Base-by-base conservation (phyloP, 2,329 filamentous ascomycete species). In the Cucurbitaria berberidis region DNA sequence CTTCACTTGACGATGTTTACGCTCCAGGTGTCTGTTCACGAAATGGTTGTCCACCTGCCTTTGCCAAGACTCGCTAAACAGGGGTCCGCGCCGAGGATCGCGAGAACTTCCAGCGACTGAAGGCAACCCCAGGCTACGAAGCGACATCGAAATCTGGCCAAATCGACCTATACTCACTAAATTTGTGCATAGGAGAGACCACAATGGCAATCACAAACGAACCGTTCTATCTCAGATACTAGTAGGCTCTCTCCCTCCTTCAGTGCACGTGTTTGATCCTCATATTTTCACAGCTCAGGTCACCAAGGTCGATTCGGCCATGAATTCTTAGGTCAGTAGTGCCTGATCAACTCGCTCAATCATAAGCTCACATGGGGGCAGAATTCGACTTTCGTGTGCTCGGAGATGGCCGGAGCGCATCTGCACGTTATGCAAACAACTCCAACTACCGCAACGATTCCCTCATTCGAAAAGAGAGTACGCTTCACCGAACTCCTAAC, bases 401-500 rank as follows among this genome's bases (percentile, higher is more conserved):
- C 40, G 91, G 91, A 48, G 95, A 99, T 74, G 95, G 95, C 45
- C 87, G 91, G 57, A 97, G 93, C 73, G 95, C 95, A 7, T 90
- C 95, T 46, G 92, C 93, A 27, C 88, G 95, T 77, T 99, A 99
- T 79, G 95, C 95, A 61, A 99, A 99, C 83, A 99, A 99, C 78
- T 98, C 93, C 52, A 99, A 99, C 79, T 99, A 99, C 80, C 88
- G 95, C 71, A 99, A 99, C 78, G 95, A 99, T 75, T 97, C 93
- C 59, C 81, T 99, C 66, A 99, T 99, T 73, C 89, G 95, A 62
- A 99, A 99, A 93, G 95, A 99, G 82, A 99, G 95, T 97, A 82
- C 66, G 92, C 77, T 16, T 27, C 7, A 38, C 16, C 7, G 53
- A 51, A 3, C 24, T 16, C 18, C 22, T 36, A 1, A 29, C 7